Conservation (phyloP, 805 yeast genomes). For the Starmerella stellata region DNA sequence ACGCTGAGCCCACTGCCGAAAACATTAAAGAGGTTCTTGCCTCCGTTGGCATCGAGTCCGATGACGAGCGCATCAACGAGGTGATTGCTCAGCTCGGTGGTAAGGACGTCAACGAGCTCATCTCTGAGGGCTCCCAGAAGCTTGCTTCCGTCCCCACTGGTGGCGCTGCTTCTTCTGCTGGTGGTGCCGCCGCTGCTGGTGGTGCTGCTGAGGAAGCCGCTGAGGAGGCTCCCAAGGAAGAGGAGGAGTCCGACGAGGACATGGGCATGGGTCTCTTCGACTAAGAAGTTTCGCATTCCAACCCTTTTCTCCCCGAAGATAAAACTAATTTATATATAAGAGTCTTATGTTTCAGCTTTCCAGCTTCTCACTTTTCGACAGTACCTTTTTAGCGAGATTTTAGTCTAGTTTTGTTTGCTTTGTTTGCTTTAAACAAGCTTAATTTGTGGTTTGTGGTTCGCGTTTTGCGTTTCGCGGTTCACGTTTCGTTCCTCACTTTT, state of each 20-base stretch:
- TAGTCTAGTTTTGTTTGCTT: too few relatives aligned
- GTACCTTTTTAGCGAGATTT: too few relatives aligned
- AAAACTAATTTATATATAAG: not conserved
- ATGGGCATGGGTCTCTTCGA: slow-evolving; percentile 84
- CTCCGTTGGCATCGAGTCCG: slow-evolving; percentile 92
- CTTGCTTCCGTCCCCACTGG: slow-evolving; percentile 96
- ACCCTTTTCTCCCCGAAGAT: not conserved
- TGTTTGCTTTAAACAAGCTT: too few relatives aligned
- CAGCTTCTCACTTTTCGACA: too few relatives aligned
- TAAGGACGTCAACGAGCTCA: slow-evolving; percentile 73
- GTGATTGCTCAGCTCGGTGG: slow-evolving; percentile 81
- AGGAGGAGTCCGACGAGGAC: slow-evolving; percentile 29
- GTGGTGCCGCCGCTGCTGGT: slow-evolving; percentile 51
- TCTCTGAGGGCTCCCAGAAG: slow-evolving; percentile 89
- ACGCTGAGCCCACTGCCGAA: slow-evolving; percentile 81
- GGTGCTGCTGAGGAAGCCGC: slow-evolving; percentile 58
- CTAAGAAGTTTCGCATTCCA: slow-evolving; percentile 45
- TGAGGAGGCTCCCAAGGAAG: slow-evolving; percentile 47
- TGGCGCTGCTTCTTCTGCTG: slow-evolving; percentile 72
- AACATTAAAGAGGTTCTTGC: slow-evolving; percentile 76
- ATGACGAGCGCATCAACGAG: slow-evolving; percentile 65
- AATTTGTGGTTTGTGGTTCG: too few relatives aligned
- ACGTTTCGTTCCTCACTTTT: too few relatives aligned
- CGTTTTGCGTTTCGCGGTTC: too few relatives aligned
- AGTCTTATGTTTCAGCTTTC: not conserved